Evolutionary conservation across 139 green algal genomes (phyloP), one percentile per base, ranked within the genome.

Genomic region (Ettlia oleoabundans): DNA sequence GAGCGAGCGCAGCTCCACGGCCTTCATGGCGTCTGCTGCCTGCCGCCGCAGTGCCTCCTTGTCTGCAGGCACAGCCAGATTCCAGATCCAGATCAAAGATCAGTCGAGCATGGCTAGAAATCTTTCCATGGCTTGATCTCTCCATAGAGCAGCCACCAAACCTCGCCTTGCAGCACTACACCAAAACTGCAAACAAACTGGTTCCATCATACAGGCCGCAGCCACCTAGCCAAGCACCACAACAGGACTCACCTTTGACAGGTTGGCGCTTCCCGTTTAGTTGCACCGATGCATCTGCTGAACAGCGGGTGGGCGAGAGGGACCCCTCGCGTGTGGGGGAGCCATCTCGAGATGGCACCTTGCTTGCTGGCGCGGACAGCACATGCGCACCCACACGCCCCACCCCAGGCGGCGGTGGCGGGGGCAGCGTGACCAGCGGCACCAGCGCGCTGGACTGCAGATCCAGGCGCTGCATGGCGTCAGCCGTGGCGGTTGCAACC

Each of bases 21-120:
- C 84, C 65, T 89, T 91, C 83, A 89, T 81, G 2, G 88, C 80
- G n/a, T 89, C 75, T 19, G 80, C 78, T 2, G 88, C 88, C 62
- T 89, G 69, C 68, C 86, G 77, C 30, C 78, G 40, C 52, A 82
- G 69, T 6, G 78, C 68, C 67, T 88, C 77, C 78, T 85, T 88
- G 75, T 85, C 68, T 81, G 72, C 72, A n/a, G n/a, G n/a, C n/a
- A n/a, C n/a, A n/a, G n/a, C n/a, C n/a, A n/a, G n/a, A n/a, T n/a
- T n/a, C n/a, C n/a, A n/a, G n/a, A n/a, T n/a, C n/a, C n/a, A n/a
- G n/a, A n/a, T n/a, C n/a, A n/a, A n/a, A n/a, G n/a, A n/a, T n/a
- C n/a, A n/a, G n/a, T n/a, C n/a, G 35, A n/a, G 65, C 65, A 71
- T 32, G 64, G 9, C n/a, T n/a, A n/a, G n/a, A n/a, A n/a, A n/a